Evolutionary conservation across 768 basidiomycete species (phyloP).

Genomic region (Boletus vinaceobasis): DNA sequence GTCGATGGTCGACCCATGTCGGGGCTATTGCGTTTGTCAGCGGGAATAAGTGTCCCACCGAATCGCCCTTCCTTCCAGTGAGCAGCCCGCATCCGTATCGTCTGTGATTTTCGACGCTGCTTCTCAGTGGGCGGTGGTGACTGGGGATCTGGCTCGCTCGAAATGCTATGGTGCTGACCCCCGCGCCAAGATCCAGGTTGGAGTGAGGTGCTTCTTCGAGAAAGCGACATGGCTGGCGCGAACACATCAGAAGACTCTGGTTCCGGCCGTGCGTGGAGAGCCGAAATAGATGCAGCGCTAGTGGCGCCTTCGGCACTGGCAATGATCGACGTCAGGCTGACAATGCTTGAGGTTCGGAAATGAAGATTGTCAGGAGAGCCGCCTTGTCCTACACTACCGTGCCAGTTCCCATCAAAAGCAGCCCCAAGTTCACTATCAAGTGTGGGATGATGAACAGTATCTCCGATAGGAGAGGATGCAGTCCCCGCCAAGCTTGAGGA

Average conservation of each 20-base stretch:
- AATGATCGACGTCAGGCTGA: conserved; percentile 41
- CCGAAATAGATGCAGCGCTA: conserved; percentile 1
- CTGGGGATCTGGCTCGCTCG: conserved; percentile 29
- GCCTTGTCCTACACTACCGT: neutral
- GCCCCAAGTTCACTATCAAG: conserved; percentile 60
- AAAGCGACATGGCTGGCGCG: conserved; percentile 1
- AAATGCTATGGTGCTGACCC: neutral
- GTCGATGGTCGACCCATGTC: conserved; percentile 27
- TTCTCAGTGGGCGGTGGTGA: conserved; percentile 21
- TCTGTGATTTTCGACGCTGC: conserved; percentile 41
- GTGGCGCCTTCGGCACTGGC: conserved; percentile 24
- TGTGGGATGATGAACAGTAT: conserved; percentile 28
- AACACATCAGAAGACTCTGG: neutral
- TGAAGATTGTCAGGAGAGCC: conserved; percentile 39
- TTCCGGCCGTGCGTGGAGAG: neutral
- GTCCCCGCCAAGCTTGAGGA: conserved; percentile 4
- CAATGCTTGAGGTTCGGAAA: conserved; percentile 53
- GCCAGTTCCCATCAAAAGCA: conserved; percentile 37
- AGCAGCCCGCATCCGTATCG: conserved; percentile 54
- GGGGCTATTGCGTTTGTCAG: conserved; percentile 10
- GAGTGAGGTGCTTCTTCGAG: conserved; percentile 5
- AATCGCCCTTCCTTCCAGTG: conserved; percentile 61
- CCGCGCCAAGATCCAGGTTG: conserved; percentile 14
- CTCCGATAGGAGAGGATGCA: conserved; percentile 6
- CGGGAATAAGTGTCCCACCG: conserved; percentile 31